Base-by-base conservation (phyloP, 176 grass and related monocot genomes). In the Oryza punctata region DNA sequence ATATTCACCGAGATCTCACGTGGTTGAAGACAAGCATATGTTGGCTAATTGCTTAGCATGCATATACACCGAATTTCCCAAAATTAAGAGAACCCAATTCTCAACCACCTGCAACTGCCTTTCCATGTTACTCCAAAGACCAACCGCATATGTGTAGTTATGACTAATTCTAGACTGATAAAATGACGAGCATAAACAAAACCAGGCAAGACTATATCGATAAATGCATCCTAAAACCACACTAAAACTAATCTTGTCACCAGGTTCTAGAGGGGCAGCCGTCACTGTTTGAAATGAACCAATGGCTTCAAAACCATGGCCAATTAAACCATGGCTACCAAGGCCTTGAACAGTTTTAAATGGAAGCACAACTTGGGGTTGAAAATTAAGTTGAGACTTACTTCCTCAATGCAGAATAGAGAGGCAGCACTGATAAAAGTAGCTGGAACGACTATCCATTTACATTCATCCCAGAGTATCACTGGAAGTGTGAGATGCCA, bases 351-450 rank as follows among this genome's bases (percentile, higher is more conserved):
- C 23, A 14, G 23, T 38, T 28, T 27, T 49, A 10, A 37, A 57
- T 49, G 81, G 45, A 63, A 84, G 28, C 32, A 61, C 3, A n/a
- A 44, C 57, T 29, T 40, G 14, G 23, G 24, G 5, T 45, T 38
- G 37, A 11, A 79, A 65, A 69, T n/a, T 26, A 45, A 73, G 77
- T 61, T 73, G 2, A 61, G 67, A 38, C 91, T 93, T 98, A 98
- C 96, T 85, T 98, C 96, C 90, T 98, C 93, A 6, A 98, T 98
- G 91, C 93, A 98, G 93, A 98, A 98, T 35, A 98, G 82, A 46
- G 85, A 96, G 30, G 93, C 89, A 11, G 96, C 96, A 85, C 93
- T 99, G 78, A 99, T 78, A 75, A 99, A 99, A 35, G 96, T 99
- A 69, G 93, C 96, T 49, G 96, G 96, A 66, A 99, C 67, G 33